phyloP scores from a whole-genome alignment of 345 rosid genomes.

The Conringia planisiliqua region DNA sequence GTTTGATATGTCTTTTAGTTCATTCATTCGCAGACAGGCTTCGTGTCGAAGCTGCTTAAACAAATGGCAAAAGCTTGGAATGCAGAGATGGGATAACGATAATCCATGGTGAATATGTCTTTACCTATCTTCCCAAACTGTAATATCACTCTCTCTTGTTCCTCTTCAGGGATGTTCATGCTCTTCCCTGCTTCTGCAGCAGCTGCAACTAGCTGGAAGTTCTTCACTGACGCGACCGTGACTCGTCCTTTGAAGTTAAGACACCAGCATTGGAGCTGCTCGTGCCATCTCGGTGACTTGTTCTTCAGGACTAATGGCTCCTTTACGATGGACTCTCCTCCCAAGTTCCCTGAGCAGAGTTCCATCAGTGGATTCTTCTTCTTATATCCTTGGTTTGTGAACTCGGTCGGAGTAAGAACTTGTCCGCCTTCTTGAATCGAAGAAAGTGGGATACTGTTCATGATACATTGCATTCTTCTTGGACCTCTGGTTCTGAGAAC shows the following conservation, averaged over 20 bases:
- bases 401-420: constrained; percentile 53
- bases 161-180: constrained; percentile 53
- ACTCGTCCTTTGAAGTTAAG: constrained; percentile 88
- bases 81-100: constrained; percentile 86
- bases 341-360: constrained; percentile 38
- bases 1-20: not conserved
- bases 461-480: constrained; percentile 78
- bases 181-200: constrained; percentile 44
- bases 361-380: constrained; percentile 45
- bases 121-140: constrained; percentile 95
- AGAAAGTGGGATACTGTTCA: constrained; percentile 59
- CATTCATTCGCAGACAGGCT: constrained; percentile 79
- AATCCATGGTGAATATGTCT: constrained; percentile 96
- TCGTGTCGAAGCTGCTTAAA: constrained; percentile 94
- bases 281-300: constrained; percentile 97
- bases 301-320: constrained; percentile 67
- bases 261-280: constrained; percentile 95
- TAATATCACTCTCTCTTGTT: constrained; percentile 70
- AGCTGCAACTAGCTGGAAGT: constrained; percentile 83
- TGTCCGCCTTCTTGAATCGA: constrained; percentile 66
- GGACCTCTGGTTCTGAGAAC: constrained; percentile 89
- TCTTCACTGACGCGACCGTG: constrained; percentile 89
- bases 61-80: constrained; percentile 96
- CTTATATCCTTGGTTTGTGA: constrained; percentile 44
- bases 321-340: constrained; percentile 20